Conservation (phyloP, 1,284 basidiomycete species). For the Grifola frondosa region DNA sequence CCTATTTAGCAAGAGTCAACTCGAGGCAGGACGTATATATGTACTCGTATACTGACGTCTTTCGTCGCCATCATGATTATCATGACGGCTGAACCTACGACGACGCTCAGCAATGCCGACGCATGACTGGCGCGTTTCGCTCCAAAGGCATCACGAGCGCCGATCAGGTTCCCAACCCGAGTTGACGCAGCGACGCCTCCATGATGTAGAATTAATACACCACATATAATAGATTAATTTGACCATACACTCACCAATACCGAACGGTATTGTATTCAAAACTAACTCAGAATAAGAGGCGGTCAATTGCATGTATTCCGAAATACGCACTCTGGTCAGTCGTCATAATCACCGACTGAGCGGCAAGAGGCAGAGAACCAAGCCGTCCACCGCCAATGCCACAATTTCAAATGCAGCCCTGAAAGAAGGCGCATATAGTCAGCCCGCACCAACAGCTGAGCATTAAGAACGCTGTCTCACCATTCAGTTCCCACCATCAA, state of each 20-base stretch:
- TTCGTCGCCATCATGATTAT: conserved; percentile 53
- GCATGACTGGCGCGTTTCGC: conserved; percentile 64
- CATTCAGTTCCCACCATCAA: conserved; percentile 80
- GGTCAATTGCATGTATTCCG: conserved; percentile 2
- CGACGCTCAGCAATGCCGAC: conserved; percentile 60
- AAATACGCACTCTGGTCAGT: conserved; percentile 62
- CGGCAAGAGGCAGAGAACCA: conserved; percentile 64
- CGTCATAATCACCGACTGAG: conserved; percentile 82
- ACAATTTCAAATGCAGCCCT: conserved; percentile 83
- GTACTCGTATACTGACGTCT: conserved; percentile 40
- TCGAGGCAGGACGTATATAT: background rate
- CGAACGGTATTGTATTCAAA: conserved; percentile 66
- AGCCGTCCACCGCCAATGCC: conserved; percentile 73
- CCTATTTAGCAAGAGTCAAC: conserved; percentile 29
- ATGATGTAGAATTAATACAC: background rate
- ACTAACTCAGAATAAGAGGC: conserved; percentile 37
- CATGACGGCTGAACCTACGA: conserved; percentile 62
- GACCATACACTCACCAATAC: conserved; percentile 45
- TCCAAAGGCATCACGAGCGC: conserved; percentile 49
- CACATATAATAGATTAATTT: too few species aligned
- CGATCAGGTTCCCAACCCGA: conserved; percentile 73
- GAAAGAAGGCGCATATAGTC: background rate
- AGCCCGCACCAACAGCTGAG: background rate
- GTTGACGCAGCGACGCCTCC: conserved; percentile 66
- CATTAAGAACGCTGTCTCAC: conserved; percentile 36